A percentile compares a stretch with the other conserved stretches of the same genome.
These are phyloP conservation scores for Amphicarpaea edgeworthii DNA, from an alignment of 306 rosid species.

Conservation along the genomic window DNA sequence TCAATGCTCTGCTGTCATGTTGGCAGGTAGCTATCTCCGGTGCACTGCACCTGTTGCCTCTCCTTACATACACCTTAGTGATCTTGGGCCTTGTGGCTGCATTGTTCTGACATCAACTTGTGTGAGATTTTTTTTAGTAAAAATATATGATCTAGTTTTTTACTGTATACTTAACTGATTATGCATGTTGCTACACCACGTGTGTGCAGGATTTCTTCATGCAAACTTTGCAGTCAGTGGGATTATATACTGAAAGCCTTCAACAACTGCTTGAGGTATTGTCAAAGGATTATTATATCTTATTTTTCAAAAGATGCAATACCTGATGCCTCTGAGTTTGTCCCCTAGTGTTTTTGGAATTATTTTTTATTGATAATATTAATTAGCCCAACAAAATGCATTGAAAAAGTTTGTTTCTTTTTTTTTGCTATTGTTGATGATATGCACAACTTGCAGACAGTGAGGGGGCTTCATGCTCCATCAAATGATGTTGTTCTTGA, in stretches of 20 bases:
- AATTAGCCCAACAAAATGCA: slow-evolving; percentile 30
- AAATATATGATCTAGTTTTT: not conserved
- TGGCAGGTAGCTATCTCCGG: too few relatives aligned
- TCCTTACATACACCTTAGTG: not conserved
- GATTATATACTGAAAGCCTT: slow-evolving; percentile 67
- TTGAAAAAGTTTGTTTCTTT: slow-evolving; percentile 22
- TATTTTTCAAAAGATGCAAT: slow-evolving; percentile 25
- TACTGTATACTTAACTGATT: slow-evolving; percentile 7
- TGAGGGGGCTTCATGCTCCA: slow-evolving; percentile 73
- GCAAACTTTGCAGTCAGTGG: slow-evolving; percentile 80
- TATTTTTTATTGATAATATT: slow-evolving; percentile 19
- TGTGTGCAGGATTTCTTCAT: slow-evolving; percentile 84
- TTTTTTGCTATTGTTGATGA: slow-evolving; percentile 21
- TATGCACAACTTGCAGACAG: slow-evolving; percentile 61
- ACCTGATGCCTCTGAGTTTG: slow-evolving; percentile 21
- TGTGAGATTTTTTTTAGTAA: not conserved
- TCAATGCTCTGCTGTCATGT: too few relatives aligned
- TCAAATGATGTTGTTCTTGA: slow-evolving; percentile 79
- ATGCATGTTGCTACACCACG: slow-evolving; percentile 24
- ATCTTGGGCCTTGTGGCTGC: not conserved
- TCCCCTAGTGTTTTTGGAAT: slow-evolving; percentile 38
- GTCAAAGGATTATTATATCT: slow-evolving; percentile 15
- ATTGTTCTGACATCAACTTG: not conserved
- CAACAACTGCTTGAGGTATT: slow-evolving; percentile 83
- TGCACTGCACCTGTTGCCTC: too few relatives aligned